phyloP scores from a whole-genome alignment of 2,329 filamentous ascomycete genomes.

The Alternaria angustiovoidea region DNA sequence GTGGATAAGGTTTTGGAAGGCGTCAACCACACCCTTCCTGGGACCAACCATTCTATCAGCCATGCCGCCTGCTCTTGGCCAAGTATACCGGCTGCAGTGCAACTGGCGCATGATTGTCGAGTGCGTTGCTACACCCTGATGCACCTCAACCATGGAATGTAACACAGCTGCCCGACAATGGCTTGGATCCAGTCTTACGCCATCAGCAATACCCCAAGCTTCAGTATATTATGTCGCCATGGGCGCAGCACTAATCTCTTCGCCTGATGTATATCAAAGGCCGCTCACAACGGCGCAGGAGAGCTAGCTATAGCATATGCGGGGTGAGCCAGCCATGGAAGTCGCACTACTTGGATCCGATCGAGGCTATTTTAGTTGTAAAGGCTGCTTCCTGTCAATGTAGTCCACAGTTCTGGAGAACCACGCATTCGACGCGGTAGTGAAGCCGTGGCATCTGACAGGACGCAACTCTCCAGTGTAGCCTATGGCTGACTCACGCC shows the following conservation, averaged over 20 bases:
- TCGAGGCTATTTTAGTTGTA: slow-evolving; percentile 27
- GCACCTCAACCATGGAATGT: slow-evolving; percentile 31
- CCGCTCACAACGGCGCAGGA: slow-evolving; percentile 3
- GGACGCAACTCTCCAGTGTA: background rate
- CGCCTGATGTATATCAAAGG: slow-evolving; percentile 16
- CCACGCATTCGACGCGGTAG: slow-evolving; percentile 5
- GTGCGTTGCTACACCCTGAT: slow-evolving; percentile 34
- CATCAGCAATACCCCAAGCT: slow-evolving; percentile 1
- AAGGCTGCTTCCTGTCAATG: slow-evolving; percentile 4
- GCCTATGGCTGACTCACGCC: slow-evolving; percentile 2
- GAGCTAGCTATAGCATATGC: slow-evolving; percentile 19
- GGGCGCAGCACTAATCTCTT: slow-evolving; percentile 17
- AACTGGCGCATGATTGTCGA: slow-evolving; percentile 36
- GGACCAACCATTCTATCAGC: slow-evolving; percentile 20
- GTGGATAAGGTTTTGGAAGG: slow-evolving; percentile 47
- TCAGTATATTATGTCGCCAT: slow-evolving; percentile 1
- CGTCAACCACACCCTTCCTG: slow-evolving; percentile 38
- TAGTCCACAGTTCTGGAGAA: background rate
- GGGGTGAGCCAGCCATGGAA: slow-evolving; percentile 20
- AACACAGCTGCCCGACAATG: slow-evolving; percentile 30
- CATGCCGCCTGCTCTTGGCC: slow-evolving; percentile 11
- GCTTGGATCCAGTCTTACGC: slow-evolving; percentile 13
- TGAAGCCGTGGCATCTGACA: slow-evolving; percentile 9
- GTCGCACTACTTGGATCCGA: slow-evolving; percentile 10
- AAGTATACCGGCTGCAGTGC: slow-evolving; percentile 26